Conservation (phyloP, 2,329 filamentous ascomycete species). For the Rutstroemia sp. region DNA sequence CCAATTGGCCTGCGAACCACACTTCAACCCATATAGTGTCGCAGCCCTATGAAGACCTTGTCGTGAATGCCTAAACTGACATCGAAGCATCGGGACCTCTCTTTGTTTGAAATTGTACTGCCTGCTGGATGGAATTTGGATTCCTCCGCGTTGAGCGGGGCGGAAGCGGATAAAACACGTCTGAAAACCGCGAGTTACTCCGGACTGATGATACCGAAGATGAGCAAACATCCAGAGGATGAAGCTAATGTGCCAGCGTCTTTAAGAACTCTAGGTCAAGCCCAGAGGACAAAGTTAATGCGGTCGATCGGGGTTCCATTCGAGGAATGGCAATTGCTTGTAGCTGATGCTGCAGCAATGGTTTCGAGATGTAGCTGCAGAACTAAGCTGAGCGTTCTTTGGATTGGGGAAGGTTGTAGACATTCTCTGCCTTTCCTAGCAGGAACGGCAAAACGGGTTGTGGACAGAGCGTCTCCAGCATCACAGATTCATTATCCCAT, state of each 20-base stretch:
- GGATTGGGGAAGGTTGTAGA: conserved; percentile 36
- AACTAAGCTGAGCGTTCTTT: conserved; percentile 22
- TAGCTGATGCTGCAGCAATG: conserved; percentile 46
- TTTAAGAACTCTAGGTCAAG: conserved; percentile 26
- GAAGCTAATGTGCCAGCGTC: conserved; percentile 27
- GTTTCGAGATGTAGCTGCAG: conserved; percentile 36
- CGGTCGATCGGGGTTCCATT: conserved; percentile 52
- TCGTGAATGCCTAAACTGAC: conserved; percentile 6
- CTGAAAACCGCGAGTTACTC: conserved; percentile 82
- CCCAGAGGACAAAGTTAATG: conserved; percentile 55
- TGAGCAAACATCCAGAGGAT: conserved; percentile 21
- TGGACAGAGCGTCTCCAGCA: conserved; percentile 40
- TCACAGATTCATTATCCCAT: conserved; percentile 23
- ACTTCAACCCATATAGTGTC: conserved; percentile 8
- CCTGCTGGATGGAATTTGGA: conserved; percentile 90
- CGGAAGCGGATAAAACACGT: conserved; percentile 88
- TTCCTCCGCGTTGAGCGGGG: conserved; percentile 69
- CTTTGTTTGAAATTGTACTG: conserved; percentile 74
- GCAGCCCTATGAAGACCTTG: background rate
- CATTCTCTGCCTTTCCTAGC: conserved; percentile 30
- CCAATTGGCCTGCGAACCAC: background rate
- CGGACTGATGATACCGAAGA: conserved; percentile 32
- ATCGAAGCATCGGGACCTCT: conserved; percentile 37
- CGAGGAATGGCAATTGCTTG: conserved; percentile 35
- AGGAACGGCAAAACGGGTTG: conserved; percentile 15